These are phyloP conservation scores for Xylaria sp. DNA, from an alignment of 2,329 filamentous ascomycete species.

Conservation along the genomic window DNA sequence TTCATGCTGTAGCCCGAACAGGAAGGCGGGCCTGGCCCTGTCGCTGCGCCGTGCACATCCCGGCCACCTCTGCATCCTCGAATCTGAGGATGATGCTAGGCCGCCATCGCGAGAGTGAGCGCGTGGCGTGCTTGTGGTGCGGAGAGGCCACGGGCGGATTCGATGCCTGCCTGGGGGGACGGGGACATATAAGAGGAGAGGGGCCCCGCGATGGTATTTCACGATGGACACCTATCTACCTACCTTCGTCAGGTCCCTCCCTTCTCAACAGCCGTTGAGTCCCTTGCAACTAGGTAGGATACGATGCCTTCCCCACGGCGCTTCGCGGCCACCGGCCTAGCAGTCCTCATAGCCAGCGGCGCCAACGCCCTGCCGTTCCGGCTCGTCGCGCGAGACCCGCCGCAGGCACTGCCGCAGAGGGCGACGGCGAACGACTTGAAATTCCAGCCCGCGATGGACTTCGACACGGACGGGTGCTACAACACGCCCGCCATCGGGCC, in stretches of 20 bases:
- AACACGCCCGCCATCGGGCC: conserved; percentile 47
- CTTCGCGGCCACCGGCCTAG: conserved; percentile 32
- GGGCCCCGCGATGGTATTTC: neutral
- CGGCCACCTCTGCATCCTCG: too few species aligned
- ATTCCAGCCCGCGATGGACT: conserved; percentile 43
- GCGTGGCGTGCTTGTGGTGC: too few species aligned
- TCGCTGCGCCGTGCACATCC: too few species aligned
- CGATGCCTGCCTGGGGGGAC: too few species aligned
- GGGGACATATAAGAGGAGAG: conserved; percentile 10
- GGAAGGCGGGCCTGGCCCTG: conserved; percentile 34
- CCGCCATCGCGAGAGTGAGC: conserved; percentile 6
- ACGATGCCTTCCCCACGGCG: conserved; percentile 34
- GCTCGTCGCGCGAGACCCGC: conserved; percentile 35
- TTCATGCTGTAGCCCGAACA: conserved; percentile 34
- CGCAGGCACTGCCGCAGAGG: conserved; percentile 35
- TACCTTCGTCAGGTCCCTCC: neutral
- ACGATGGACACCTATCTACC: neutral
- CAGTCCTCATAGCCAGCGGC: conserved; percentile 31
- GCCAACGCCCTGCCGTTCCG: conserved; percentile 29
- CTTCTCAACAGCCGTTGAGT: neutral
- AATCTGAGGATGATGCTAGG: too few species aligned
- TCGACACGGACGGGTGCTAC: conserved; percentile 47
- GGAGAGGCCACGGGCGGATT: neutral
- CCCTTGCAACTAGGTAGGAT: conserved; percentile 16
- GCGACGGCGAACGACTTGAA: conserved; percentile 38